Evolutionary conservation across 257 asterid genomes (phyloP).

Genomic region (Apocynum venetum): DNA sequence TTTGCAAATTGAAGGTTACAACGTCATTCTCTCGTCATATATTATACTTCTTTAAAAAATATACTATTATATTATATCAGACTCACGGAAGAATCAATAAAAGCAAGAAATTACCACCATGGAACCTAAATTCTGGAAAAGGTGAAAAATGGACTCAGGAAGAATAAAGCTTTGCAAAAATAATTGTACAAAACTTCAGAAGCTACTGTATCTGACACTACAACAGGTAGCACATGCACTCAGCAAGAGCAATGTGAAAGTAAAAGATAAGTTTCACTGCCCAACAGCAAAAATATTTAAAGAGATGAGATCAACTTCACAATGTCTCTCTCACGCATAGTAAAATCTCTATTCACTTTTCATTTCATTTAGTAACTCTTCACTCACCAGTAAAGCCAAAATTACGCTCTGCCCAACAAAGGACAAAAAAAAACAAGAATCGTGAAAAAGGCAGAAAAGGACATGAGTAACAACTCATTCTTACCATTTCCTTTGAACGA

Average conservation of each 20-base stretch:
- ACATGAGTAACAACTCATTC: slow-evolving; percentile 23
- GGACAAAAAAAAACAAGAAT: slow-evolving; percentile 28
- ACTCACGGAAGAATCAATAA: neutral
- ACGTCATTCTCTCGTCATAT: neutral
- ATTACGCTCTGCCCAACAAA: slow-evolving; percentile 34
- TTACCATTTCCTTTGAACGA: neutral
- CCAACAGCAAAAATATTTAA: slow-evolving; percentile 30
- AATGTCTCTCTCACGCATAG: slow-evolving; percentile 38
- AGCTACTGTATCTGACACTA: slow-evolving; percentile 23
- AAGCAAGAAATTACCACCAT: neutral
- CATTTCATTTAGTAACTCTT: slow-evolving; percentile 17
- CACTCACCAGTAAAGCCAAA: slow-evolving; percentile 24
- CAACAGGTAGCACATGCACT: slow-evolving; percentile 31
- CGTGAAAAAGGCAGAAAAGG: slow-evolving; percentile 32
- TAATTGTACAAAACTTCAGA: neutral
- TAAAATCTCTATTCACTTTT: slow-evolving; percentile 20
- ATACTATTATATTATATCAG: neutral
- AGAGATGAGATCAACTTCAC: slow-evolving; percentile 24
- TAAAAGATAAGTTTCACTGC: slow-evolving; percentile 30
- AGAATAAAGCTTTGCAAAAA: slow-evolving; percentile 10
- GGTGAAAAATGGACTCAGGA: slow-evolving; percentile 11
- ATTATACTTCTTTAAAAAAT: neutral
- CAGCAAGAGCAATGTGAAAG: slow-evolving; percentile 32
- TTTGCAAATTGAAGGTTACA: neutral
- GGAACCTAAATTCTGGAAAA: slow-evolving; percentile 13